These are phyloP conservation scores for Fusarium euwallaceae DNA, from an alignment of 2,329 filamentous ascomycete species.

Conservation along the genomic window DNA sequence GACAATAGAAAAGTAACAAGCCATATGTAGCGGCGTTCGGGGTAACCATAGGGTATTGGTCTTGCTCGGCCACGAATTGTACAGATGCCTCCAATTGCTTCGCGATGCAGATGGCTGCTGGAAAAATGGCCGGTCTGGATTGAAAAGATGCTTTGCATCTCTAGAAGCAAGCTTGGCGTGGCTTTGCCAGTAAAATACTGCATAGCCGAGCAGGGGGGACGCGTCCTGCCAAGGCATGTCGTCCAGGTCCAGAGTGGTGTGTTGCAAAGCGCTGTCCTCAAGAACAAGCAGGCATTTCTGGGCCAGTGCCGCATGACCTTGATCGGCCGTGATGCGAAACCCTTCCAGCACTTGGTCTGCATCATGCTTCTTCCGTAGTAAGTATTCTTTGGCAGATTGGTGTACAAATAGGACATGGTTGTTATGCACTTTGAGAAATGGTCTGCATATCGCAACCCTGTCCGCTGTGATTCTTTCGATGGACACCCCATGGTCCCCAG, in stretches of 20 bases:
- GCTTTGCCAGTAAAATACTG: neutral
- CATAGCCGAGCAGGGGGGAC: neutral
- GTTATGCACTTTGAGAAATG: neutral
- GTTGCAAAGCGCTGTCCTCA: neutral
- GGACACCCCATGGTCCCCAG: neutral
- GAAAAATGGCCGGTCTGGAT: neutral
- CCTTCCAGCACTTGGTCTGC: neutral
- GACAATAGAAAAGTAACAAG: neutral
- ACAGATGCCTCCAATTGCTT: neutral
- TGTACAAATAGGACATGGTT: neutral
- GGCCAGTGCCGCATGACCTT: neutral
- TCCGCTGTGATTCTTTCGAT: neutral
- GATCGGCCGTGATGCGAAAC: neutral
- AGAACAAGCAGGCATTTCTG: neutral
- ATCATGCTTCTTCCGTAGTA: neutral
- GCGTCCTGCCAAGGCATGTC: neutral
- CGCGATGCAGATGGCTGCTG: neutral
- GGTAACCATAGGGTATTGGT: accelerated
- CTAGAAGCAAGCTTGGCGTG: neutral
- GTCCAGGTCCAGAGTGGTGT: neutral
- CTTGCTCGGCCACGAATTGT: accelerated
- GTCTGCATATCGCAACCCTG: neutral
- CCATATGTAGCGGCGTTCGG: neutral
- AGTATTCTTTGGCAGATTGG: neutral
- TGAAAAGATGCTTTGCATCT: neutral